Evolutionary conservation across 306 rosid species (phyloP), one percentile per base, ranked within the genome.

Genomic region (Heteromeles arbutifolia): DNA sequence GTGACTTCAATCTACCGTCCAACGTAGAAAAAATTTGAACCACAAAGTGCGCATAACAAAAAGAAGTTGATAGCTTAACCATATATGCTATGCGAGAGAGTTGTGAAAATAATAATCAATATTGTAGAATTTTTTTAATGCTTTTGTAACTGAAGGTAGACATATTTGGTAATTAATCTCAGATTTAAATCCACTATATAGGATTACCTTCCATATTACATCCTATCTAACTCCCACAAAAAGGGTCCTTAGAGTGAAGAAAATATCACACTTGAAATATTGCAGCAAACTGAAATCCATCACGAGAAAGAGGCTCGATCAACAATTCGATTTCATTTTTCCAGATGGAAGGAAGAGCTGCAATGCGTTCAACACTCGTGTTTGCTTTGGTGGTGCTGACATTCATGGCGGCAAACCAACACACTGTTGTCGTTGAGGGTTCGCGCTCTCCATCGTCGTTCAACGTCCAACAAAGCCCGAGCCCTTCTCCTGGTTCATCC

Each of bases 1-100:
- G 44, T 41, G 44, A 41, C 44, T 8, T 41, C 44, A 9, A 41
- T 41, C 12, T 41, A 41, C 3, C 3, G 12, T 9, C 12, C 12
- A 41, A 41, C 1, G 1, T 39, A 10, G 0, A 39, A 39, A 39
- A 39, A 0, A 39, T 0, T 10, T 39, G 0, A 0, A 1, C 1
- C 44, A 39, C 44, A 8, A 1, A 2, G 3, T 39, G 3, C 44
- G 3, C 3, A 2, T 41, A 9, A 41, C 0, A 41, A 41, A 41
- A 41, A 39, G 44, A 39, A 41, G 12, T 8, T 39, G 43, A 41
- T 41, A 2, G 12, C 9, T 41, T 41, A 41, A 41, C 44, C 44
- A 9, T 41, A 2, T 41, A 41, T 41, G 11, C 44, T 41, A 39
- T 34, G 39, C 1, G 39, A 34, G 2, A 34, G 10, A 37, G 41